Conservation (phyloP, 164 flowering plant species). For the Akebia trifoliata region DNA sequence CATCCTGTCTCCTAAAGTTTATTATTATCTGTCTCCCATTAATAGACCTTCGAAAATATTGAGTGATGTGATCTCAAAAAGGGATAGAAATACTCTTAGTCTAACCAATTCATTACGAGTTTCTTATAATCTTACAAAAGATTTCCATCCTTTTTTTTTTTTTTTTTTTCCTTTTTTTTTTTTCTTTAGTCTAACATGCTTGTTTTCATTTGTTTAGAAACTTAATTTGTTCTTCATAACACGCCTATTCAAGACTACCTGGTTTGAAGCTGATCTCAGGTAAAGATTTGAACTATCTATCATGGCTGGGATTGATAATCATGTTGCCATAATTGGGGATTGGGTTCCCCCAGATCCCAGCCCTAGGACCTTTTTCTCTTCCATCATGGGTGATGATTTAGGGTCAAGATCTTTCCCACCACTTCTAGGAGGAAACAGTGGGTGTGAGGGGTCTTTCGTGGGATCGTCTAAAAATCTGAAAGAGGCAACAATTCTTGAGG, state of each 20-base stretch:
- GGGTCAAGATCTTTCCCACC: slow-evolving; percentile 29
- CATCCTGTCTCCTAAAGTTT: neutral
- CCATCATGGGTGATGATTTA: slow-evolving; percentile 38
- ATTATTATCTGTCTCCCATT: neutral
- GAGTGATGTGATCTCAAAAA: slow-evolving; percentile 9
- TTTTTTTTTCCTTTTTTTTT: too few relatives aligned
- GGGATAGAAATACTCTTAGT: too few relatives aligned
- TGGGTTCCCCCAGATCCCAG: slow-evolving; percentile 64
- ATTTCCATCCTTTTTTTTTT: too few relatives aligned
- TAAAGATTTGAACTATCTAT: slow-evolving; percentile 4
- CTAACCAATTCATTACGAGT: too few relatives aligned
- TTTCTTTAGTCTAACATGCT: too few relatives aligned
- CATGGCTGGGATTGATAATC: slow-evolving; percentile 62
- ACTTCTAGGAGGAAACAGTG: slow-evolving; percentile 21
- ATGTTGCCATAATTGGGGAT: slow-evolving; percentile 56
- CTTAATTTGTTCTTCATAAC: neutral
- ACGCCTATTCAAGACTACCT: neutral
- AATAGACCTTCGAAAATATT: neutral
- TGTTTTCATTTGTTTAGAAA: slow-evolving; percentile 1
- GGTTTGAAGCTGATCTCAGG: neutral
- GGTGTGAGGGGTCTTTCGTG: slow-evolving; percentile 14
- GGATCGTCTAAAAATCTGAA: slow-evolving; percentile 20
- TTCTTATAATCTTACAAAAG: too few relatives aligned
- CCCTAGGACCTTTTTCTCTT: slow-evolving; percentile 47
- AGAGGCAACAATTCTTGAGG: slow-evolving; percentile 12